Evolutionary conservation across 164 flowering plant genomes (phyloP).

Genomic region (Vitis rupestris): DNA sequence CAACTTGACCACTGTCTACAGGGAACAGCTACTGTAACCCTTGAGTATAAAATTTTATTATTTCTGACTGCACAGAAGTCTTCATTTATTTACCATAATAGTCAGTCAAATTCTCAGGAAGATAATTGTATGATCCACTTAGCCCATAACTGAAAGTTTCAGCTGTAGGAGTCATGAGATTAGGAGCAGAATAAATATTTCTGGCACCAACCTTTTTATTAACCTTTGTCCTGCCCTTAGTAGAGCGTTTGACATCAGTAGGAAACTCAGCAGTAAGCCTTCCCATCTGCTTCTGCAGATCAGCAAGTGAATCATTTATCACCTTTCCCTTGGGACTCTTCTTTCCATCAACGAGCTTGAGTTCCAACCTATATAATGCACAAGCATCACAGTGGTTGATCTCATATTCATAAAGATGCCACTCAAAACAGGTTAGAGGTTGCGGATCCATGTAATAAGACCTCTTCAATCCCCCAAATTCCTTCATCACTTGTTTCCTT

Average conservation of each 20-base stretch:
- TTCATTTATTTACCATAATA: constrained; percentile 42
- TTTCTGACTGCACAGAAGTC: not conserved
- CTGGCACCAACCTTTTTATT: constrained; percentile 33
- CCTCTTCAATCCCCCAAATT: constrained; percentile 86
- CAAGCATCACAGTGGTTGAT: constrained; percentile 82
- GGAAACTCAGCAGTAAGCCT: constrained; percentile 84
- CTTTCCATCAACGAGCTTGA: constrained; percentile 85
- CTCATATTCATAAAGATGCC: constrained; percentile 98
- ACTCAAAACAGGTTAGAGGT: constrained; percentile 70
- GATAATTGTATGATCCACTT: constrained; percentile 41
- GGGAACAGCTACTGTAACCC: too few relatives aligned
- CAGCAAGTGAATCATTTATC: constrained; percentile 68
- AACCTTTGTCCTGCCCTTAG: constrained; percentile 50
- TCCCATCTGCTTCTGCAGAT: constrained; percentile 93
- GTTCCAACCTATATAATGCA: constrained; percentile 86
- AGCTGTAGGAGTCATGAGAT: constrained; percentile 32
- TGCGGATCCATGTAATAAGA: constrained; percentile 99
- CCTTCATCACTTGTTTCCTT: constrained; percentile 93
- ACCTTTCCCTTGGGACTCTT: constrained; percentile 74
- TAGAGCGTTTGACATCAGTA: constrained; percentile 55
- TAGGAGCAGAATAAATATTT: constrained; percentile 30
- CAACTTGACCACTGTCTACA: too few relatives aligned
- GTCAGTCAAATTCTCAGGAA: constrained; percentile 45
- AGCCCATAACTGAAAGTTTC: constrained; percentile 46
- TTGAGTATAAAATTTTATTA: too few relatives aligned